phyloP scores from a whole-genome alignment of 2,329 filamentous ascomycete genomes.

The Apiospora rasikravindrae region DNA sequence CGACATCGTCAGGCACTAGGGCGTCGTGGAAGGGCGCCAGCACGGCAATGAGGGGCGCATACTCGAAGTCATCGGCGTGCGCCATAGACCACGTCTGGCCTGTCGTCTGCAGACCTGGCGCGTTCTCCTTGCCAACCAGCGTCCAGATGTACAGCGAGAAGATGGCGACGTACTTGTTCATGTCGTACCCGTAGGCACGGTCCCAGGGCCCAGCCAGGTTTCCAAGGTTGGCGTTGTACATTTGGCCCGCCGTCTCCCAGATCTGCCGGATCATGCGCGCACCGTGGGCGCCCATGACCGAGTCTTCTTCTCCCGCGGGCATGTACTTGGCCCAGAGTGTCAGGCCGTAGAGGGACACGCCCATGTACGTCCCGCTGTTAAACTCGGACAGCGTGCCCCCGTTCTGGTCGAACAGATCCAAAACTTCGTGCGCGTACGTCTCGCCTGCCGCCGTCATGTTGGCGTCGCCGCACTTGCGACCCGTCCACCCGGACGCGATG shows the following conservation, averaged over 20 bases:
- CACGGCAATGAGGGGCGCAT: constrained; percentile 53
- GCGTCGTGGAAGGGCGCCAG: constrained; percentile 50
- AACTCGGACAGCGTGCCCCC: constrained; percentile 49
- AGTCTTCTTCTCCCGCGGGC: constrained; percentile 39
- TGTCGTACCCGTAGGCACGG: constrained; percentile 58
- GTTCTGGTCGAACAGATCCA: constrained; percentile 51
- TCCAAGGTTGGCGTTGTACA: constrained; percentile 55
- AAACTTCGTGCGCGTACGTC: constrained; percentile 49
- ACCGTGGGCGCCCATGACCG: constrained; percentile 50
- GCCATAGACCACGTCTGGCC: constrained; percentile 48
- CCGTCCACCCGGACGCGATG: constrained; percentile 55
- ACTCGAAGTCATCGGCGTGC: constrained; percentile 55
- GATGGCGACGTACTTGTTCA: constrained; percentile 57
- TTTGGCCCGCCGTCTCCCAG: constrained; percentile 48
- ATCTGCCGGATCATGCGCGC: constrained; percentile 49
- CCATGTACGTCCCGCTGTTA: constrained; percentile 51
- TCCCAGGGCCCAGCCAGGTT: constrained; percentile 62
- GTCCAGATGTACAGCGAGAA: constrained; percentile 56
- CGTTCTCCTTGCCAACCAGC: constrained; percentile 45
- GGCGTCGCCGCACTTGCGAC: constrained; percentile 48
- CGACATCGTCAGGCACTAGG: constrained; percentile 41
- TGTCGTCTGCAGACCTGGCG: constrained; percentile 3
- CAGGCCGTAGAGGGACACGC: constrained; percentile 56
- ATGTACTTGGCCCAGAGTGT: constrained; percentile 58
- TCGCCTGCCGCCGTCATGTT: constrained; percentile 58